Evolutionary conservation across 140 eudicot species (phyloP).

Genomic region (Flaveria floridana): DNA sequence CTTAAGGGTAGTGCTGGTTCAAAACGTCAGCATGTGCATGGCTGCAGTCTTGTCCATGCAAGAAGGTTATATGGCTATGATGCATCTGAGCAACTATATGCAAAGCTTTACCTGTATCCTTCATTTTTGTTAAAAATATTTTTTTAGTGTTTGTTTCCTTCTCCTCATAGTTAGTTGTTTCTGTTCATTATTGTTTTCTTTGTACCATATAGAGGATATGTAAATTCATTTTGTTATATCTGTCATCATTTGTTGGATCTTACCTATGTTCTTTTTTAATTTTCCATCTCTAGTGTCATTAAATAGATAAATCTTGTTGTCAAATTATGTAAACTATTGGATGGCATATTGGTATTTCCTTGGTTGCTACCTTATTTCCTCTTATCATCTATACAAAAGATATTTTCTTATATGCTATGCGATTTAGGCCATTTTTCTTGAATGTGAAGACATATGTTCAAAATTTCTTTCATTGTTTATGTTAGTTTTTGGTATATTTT

Average conservation of each 20-base stretch:
- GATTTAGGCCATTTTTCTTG: neutral
- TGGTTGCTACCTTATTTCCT: neutral
- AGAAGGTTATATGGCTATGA: conserved; percentile 85
- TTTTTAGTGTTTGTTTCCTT: neutral
- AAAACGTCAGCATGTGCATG: conserved; percentile 96
- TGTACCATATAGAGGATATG: neutral
- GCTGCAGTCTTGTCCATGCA: conserved; percentile 85
- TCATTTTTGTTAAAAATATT: neutral
- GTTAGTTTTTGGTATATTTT: conserved; percentile 5
- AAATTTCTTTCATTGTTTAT: neutral
- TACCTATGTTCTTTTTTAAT: neutral
- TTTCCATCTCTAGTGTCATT: neutral
- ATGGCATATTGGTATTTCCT: neutral
- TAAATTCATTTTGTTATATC: conserved; percentile 1
- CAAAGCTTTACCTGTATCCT: conserved; percentile 94
- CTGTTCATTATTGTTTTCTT: neutral
- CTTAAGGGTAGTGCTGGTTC: conserved; percentile 85
- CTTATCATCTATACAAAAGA: neutral
- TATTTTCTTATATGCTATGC: neutral
- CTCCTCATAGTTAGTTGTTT: neutral
- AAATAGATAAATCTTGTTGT: conserved; percentile 8
- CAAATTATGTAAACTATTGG: neutral
- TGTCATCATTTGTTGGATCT: conserved; percentile 15
- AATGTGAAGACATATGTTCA: neutral
- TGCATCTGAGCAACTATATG: conserved; percentile 79